Evolutionary conservation across 345 rosid species (phyloP), one percentile per base, ranked within the genome.

Genomic region (Passiflora organensis): DNA sequence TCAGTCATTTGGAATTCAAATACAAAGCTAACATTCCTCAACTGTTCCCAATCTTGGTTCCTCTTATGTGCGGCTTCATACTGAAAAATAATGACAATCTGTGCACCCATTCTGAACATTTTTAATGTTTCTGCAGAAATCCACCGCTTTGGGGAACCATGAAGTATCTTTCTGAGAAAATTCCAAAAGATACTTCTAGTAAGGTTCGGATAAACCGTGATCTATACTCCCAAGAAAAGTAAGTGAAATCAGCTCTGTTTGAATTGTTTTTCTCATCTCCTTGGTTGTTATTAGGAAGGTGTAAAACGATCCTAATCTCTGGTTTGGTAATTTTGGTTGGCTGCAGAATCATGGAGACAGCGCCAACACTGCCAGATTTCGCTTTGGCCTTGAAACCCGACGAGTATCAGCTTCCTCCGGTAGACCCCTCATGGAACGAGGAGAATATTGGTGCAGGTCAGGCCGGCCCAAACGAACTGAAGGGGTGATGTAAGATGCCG

Each of bases 341-440:
- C 10, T 56, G 58, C 73, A 94, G 99, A 83, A 86, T 85, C 66
- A 85, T 81, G 88, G 99, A 89, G 84, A 87, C 96, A 3, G 96
- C 97, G 22, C 99, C 99, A 14, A 80, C 95, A 15, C 78, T 94
- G 65, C 99, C 99, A 1, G 99, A 89, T 76, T 94, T 94, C 55
- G 80, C 87, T 6, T 70, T 94, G 78, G 88, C 99, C 10, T 67
- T 94, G 64, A 87, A 83, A 74, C 96, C 99, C 0, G 97, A 94
- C 24, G 96, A 94, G 9, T 94, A 76, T 72, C 87, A 83, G 58
- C 89, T 93, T 32, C 97, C 99, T 54, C 57, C 70, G 0, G 77
- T 72, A 36, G 76, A 76, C 43, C 67, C 75, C 17, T 80, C 74
- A 17, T 93, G 87, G 84, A 80, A 65, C 2, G 76, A 73, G 36